A percentile compares a stretch with the other conserved stretches of the same genome.
Conservation (phyloP, 2,329 filamentous ascomycete genomes). For the Periconia sp. region DNA sequence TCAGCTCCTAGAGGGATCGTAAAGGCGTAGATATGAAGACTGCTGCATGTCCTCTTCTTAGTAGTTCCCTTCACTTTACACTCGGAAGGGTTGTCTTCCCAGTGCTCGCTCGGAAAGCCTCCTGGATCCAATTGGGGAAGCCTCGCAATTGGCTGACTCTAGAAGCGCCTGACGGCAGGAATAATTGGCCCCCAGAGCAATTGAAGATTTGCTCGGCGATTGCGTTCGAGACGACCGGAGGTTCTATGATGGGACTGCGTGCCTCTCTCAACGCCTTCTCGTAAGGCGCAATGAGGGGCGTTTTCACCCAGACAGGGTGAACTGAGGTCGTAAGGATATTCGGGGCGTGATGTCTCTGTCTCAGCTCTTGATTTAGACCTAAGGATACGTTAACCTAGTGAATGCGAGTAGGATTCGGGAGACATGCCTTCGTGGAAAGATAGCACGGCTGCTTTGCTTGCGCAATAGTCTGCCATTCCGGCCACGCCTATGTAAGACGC, state of each 20-base stretch:
- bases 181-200: conserved; percentile 48
- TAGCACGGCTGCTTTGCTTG: conserved; percentile 59
- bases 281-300: conserved; percentile 46
- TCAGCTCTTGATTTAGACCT: conserved; percentile 48
- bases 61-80: conserved; percentile 5
- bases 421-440: conserved; percentile 58
- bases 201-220: conserved; percentile 50
- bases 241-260: conserved; percentile 43
- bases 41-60: too few species aligned
- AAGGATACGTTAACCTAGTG: conserved; percentile 48
- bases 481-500: conserved; percentile 56
- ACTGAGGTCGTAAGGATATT: conserved; percentile 51
- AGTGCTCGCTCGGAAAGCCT: conserved; percentile 34
- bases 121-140: conserved; percentile 57
- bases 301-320: conserved; percentile 51
- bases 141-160: conserved; percentile 46
- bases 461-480: conserved; percentile 60
- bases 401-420: neutral
- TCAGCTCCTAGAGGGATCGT: too few species aligned
- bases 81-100: conserved; percentile 22
- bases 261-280: conserved; percentile 37
- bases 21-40: too few species aligned
- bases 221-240: conserved; percentile 47
- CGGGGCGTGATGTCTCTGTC: conserved; percentile 46
- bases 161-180: conserved; percentile 37